Evolutionary conservation across 2,329 filamentous ascomycete species (phyloP), one percentile per base, ranked within the genome.

Genomic region (Fusarium equiseti): DNA sequence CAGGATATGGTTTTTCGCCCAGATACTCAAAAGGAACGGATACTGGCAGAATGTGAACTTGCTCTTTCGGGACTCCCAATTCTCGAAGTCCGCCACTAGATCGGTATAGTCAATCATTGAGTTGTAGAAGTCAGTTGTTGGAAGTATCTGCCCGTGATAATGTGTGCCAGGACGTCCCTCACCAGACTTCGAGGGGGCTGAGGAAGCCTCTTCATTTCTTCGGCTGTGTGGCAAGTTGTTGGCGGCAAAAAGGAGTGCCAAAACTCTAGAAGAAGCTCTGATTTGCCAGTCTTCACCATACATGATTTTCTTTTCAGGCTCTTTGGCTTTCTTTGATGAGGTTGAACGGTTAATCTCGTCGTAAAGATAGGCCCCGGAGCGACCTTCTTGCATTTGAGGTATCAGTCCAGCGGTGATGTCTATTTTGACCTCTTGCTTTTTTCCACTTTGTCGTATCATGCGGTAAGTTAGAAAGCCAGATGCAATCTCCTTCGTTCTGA

Each of bases 21-120:
- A 95, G 70, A 98, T 94, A 67, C 94, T 97, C 43, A 98, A 85
- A 72, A 97, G 90, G 75, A 97, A 97, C 0, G 95, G 94, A 75
- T 97, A 97, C 77, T 97, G 93, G 77, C 94, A 97, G 77, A 98
- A 97, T 0, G 92, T 88, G 77, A 97, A 97, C 71, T 90, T 93
- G 22, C 87, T 86, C 54, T 87, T 86, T 70, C 88, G 91, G 7
- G 88, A 87, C 77, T 97, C 94, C 95, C 95, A 98, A 12, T 89
- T 86, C 76, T 97, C 93, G 75, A 97, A 97, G 77, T 98, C 95
- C 0, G 88, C 88, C 49, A 96, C 88, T 9, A 97, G 85, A 76
- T 97, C 93, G n/a, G 91, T 89, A 74, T 93, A 94, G 77, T 98
- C 95, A 12, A 97, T 86, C 63, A 97, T 82, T 2, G 92, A 92